Evolutionary conservation across 192 early-diverging fungal genomes (phyloP), one percentile per base, ranked within the genome.

Genomic region (Glomus cerebriforme): DNA sequence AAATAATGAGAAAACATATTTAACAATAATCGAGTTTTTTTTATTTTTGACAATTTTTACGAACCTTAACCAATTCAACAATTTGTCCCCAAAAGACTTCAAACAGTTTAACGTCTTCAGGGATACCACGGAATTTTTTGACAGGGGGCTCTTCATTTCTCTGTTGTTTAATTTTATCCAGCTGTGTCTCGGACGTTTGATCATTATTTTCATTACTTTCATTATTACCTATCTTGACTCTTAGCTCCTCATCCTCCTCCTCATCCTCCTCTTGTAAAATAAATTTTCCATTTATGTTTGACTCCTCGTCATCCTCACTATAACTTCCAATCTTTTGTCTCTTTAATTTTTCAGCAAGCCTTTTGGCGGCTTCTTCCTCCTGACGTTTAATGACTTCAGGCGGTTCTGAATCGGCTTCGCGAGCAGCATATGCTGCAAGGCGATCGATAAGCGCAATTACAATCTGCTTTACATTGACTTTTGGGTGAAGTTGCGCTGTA

Each of bases 71-170:
- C 35, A 99, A 89, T 58, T 94, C 92, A 34, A 93, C 93, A 78
- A 99, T 94, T 82, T 99, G 97, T 35, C 82, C 86, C 98, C 98
- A 99, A 83, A 99, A 99, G 35, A 98, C 94, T 68, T 94, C 95
- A 88, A 99, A 99, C 22, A 99, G 85, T 64, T 91, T 88, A 24
- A 96, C 92, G 79, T 95, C 94, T 43, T 94, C 90, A 8, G 95
- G 95, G 71, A 96, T 95, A 19, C 94, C 95, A 76, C 90, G 88
- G 45, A 86, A 85, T 75, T 88, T 88, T 47, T 82, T 86, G 7
- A 87, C 83, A 37, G 81, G 82, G 27, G 81, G 78, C 27, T 84
- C 75, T 26, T 83, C 63, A 17, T 79, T 78, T 59, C 79, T 78
- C 37, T 83, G 65, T 27, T 27, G 35, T 39, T 82, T 75, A 2